Base-by-base conservation (phyloP, 352 stramenopile genomes). In the Phytophthora uliginosa region DNA sequence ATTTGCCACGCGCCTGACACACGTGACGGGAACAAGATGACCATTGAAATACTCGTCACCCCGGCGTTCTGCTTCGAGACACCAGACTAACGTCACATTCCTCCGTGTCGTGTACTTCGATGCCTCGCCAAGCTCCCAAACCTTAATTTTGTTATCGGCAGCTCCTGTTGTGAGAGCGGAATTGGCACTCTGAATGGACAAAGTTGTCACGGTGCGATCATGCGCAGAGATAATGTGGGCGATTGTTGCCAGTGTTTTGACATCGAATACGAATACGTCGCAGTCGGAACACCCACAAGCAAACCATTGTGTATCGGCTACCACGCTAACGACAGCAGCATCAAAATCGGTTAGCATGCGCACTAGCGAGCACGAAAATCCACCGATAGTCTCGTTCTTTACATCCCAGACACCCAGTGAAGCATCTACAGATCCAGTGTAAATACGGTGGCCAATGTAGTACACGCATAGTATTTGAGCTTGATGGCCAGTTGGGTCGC, bases 191-290 rank as follows among this genome's bases (percentile, higher is more conserved):
- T 92, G 70, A 6, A 94, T 54, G 20, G 61, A 66, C 17, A 96
- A 60, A 1, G 76, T 69, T 20, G 79, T 85, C 34, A 90, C 72
- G 1, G 81, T 92, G 26, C 78, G 76, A 0, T 80, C 73, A 36
- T 95, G 89, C 0, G 85, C 80, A 15, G 69, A 71, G 34, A 89
- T 89, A 51, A 95, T 63, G 0, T 81, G 82, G 9, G 77, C 75
- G 8, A 95, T 72, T 28, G 86, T 52, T 12, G 53, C 70, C 20
- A 94, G 64, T 4, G 78, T 76, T 9, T 34, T 59, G 13, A 75
- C 71, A 20, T 93, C 82, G 36, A 90, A 94, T 0, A 94, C 62
- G 61, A 94, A 92, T 4, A 95, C 82, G 57, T 90, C 84, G 51
- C 87, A 92, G 59, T 94, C 89, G 0, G 86, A 88, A 45, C 78